Evolutionary conservation across 805 yeast species (phyloP), one percentile per base, ranked within the genome.

Genomic region (Yamadazyma kitorensis): DNA sequence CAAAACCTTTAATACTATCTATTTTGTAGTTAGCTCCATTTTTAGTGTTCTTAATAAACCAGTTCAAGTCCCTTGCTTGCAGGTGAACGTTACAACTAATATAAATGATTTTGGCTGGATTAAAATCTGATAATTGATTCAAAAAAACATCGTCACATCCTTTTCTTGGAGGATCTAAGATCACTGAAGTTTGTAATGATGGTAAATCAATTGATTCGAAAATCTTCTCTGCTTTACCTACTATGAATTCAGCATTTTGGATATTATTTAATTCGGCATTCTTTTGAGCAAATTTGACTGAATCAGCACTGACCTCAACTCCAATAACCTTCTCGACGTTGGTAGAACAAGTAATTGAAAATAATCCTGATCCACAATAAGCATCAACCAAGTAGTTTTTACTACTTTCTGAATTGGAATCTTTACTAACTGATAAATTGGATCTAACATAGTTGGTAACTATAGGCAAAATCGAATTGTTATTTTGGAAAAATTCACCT

Each of bases 51-150:
- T 72, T 75, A 37, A 89, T 57, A 52, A 93, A 85, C 68, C 79
- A 88, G 47, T 86, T 91, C 29, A 93, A 56, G 57, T 93, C 98
- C 49, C 98, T 71, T 4, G 98, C 98, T 61, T 93, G 98, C 13
- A 96, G 86, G 63, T 91, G 97, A 31, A 93, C 98, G 54, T 93
- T 93, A 69, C 98, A 93, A 42, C 96, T 86, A 37, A 93, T 85
- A 61, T 93, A 93, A n/a, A 93, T 94, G 35, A 93, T 78, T 48
- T 80, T 80, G 11, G 83, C 83, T 2, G 98, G 98, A 42, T 75
- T 69, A 60, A 85, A 93, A 14, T 70, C 86, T 14, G 93, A 74
- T 37, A 93, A 68, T 63, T 93, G 98, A 45, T 82, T 78, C 59
- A 93, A 68, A 54, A 93, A 93, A 7, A 78, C 78, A 33, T 80